Evolutionary conservation across 768 basidiomycete species (phyloP).

Genomic region (Termitomyces sp.): DNA sequence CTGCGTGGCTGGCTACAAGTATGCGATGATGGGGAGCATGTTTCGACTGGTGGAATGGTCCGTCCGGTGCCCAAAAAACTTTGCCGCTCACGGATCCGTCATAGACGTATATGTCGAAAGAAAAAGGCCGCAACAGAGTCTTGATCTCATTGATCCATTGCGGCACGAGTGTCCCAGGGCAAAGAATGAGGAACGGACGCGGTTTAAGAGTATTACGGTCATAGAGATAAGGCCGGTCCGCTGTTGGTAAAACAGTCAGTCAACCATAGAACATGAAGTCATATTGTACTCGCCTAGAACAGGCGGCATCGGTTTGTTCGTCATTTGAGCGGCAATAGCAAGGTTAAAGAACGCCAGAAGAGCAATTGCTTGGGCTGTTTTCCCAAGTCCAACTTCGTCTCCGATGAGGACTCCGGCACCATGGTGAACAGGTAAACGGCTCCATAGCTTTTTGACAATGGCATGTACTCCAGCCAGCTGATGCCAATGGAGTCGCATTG

Average conservation of each 20-base stretch:
- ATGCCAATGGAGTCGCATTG: not conserved
- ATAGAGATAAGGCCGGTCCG: not conserved
- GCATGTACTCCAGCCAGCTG: not conserved
- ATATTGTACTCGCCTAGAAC: not conserved
- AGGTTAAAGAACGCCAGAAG: not conserved
- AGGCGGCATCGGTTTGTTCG: not conserved
- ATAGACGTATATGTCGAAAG: conserved; percentile 23
- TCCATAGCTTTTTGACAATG: not conserved
- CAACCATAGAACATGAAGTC: no score
- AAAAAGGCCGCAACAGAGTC: conserved; percentile 8
- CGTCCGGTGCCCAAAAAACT: conserved; percentile 15
- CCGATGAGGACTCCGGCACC: not conserved
- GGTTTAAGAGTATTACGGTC: not conserved
- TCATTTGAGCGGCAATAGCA: not conserved
- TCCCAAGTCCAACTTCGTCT: not conserved
- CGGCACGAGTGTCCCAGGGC: conserved; percentile 14
- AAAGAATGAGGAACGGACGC: conserved; percentile 16
- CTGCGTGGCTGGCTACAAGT: conserved; percentile 20
- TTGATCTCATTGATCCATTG: conserved; percentile 18
- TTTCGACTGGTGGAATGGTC: conserved; percentile 11
- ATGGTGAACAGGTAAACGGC: no score
- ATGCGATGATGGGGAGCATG: conserved; percentile 10
- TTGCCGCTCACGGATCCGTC: conserved; percentile 1
- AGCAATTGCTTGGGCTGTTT: not conserved
- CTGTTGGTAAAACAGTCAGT: not conserved